A percentile compares a stretch with the other conserved stretches of the same genome.
Conservation (phyloP, 495 filamentous ascomycete genomes). For the Tuber borchii region DNA sequence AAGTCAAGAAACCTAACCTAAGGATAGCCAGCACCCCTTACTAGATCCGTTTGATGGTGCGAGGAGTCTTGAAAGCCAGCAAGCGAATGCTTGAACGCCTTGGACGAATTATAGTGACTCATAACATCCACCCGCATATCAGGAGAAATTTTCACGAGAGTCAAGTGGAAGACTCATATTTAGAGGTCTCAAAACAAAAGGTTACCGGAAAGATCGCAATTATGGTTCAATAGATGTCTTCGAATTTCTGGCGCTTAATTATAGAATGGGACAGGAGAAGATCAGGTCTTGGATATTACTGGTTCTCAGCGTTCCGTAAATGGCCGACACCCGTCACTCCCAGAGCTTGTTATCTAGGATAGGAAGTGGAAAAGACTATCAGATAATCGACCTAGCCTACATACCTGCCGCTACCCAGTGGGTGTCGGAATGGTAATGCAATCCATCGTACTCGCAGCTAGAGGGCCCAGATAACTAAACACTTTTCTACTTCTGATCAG, state of each 20-base stretch:
- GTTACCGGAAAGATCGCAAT: not conserved
- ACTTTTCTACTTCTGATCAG: not conserved
- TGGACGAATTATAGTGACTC: not conserved
- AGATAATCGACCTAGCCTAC: not conserved
- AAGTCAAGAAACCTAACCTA: not conserved
- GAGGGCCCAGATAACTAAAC: not conserved
- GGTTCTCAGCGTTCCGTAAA: not conserved
- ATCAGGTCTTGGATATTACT: not conserved
- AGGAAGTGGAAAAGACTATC: not conserved
- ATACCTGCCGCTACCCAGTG: not conserved
- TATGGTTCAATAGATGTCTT: not conserved
- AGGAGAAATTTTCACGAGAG: not conserved
- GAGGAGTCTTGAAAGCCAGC: not conserved
- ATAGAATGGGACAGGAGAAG: not conserved
- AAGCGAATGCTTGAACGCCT: not conserved
- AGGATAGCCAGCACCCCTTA: not conserved
- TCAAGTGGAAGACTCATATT: not conserved
- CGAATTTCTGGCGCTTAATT: not conserved
- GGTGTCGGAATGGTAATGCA: not conserved
- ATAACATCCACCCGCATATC: not conserved
- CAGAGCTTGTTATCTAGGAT: not conserved
- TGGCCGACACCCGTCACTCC: not conserved
- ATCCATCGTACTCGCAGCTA: not conserved
- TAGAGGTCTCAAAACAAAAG: not conserved
- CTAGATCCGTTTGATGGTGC: not conserved